Evolutionary conservation across 208 protist genomes (phyloP).

Genomic region (Phytomonas francai): DNA sequence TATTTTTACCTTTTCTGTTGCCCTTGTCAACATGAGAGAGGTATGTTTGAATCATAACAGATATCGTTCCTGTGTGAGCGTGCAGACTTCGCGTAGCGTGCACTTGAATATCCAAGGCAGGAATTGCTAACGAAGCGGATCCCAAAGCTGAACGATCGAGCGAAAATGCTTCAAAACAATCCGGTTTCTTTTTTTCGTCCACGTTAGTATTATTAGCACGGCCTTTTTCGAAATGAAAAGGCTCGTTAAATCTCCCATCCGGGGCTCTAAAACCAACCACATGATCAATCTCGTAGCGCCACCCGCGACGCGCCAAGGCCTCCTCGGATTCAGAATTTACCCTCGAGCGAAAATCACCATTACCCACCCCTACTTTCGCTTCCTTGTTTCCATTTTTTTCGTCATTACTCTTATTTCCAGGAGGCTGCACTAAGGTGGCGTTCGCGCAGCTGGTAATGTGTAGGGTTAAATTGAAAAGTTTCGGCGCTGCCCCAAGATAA

Average conservation of each 20-base stretch:
- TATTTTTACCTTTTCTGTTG: background rate
- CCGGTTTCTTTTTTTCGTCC: background rate
- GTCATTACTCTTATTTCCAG: background rate
- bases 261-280: background rate
- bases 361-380: background rate
- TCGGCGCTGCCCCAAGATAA: conserved; percentile 59
- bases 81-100: background rate
- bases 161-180: background rate
- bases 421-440: background rate
- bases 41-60: background rate
- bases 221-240: background rate
- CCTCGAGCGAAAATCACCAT: background rate
- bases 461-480: conserved; percentile 91
- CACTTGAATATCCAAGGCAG: background rate
- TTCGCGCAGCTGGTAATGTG: conserved; percentile 13
- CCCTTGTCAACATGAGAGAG: background rate
- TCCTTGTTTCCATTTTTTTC: background rate
- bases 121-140: background rate
- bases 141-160: background rate
- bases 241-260: background rate
- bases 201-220: too few relatives aligned
- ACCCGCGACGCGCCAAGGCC: background rate
- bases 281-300: background rate
- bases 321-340: background rate
- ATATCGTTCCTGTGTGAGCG: background rate